phyloP scores from a whole-genome alignment of 306 rosid genomes.

The Cucumis melo region DNA sequence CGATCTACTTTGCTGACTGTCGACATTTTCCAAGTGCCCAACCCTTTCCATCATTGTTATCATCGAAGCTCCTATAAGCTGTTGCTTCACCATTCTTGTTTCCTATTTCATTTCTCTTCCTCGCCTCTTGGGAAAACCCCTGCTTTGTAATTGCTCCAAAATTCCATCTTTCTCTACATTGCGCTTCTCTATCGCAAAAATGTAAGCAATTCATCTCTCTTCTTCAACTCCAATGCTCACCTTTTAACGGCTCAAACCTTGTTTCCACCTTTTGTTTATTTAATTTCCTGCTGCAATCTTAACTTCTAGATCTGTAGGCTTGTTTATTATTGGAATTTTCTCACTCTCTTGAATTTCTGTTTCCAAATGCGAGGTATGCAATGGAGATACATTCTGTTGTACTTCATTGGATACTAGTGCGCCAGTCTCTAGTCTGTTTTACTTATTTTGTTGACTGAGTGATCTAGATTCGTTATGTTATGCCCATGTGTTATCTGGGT shows the following conservation, averaged over 20 bases:
- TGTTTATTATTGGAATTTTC: neutral
- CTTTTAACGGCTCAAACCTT: neutral
- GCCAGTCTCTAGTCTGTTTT: neutral
- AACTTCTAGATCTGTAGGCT: neutral
- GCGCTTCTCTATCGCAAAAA: constrained; percentile 8
- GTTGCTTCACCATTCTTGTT: neutral
- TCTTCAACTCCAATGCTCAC: neutral
- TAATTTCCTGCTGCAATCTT: neutral
- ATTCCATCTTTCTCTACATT: constrained; percentile 19
- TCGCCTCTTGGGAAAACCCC: neutral
- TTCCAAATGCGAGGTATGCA: neutral
- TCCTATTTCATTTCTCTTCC: neutral
- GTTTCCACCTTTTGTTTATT: neutral
- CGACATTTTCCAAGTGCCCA: constrained; percentile 3
- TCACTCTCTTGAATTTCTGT: neutral
- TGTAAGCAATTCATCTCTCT: constrained; percentile 21
- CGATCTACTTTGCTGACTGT: neutral
- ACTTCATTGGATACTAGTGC: neutral
- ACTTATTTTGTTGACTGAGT: neutral
- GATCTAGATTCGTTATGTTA: neutral
- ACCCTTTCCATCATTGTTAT: neutral
- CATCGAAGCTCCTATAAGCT: neutral
- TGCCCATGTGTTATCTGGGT: neutral
- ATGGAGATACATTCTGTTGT: neutral
- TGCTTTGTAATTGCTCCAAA: neutral